Evolutionary conservation across 345 rosid species (phyloP), one percentile per base, ranked within the genome.

Genomic region (Theobroma cacao): DNA sequence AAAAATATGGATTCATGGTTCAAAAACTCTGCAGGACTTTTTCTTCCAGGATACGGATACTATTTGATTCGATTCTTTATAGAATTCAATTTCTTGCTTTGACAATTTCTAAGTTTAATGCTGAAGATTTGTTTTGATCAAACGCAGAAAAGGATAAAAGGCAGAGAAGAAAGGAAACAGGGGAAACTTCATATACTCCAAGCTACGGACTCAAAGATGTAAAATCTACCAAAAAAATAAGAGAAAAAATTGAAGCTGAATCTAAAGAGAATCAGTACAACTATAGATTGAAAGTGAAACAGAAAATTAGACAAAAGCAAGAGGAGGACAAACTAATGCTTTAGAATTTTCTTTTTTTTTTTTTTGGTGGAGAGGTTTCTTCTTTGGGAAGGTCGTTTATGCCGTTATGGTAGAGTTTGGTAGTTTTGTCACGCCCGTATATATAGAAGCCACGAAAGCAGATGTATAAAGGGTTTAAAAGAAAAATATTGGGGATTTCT

Each of bases 1-100:
- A 55, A 36, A 74, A 77, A 72, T 45, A 80, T 2, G 89, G 89
- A 82, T 86, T 85, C 93, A 91, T 88, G n/a, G 12, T 52, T 63
- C 53, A 5, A n/a, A 66, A 77, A 75, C 28, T 43, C 36, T 13
- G 7, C 55, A 0, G 18, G 4, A 17, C 6, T 63, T n/a, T 10
- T 11, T 18, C 45, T 38, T 34, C 69, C 7, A 64, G 5, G 47
- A 52, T 5, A 18, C 4, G 58, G 7, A 20, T 1, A 34, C 26
- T 11, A 47, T 3, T 7, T 28, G 26, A 70, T 17, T 52, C 3
- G 12, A 47, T 47, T 41, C 38, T 30, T 47, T 15, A 3, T 47
- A 28, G 30, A 22, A 22, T 40, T 12, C 28, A 22, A 38, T 22
- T 26, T 43, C 56, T 45, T 15, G 11, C n/a, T 20, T 64, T 17